Evolutionary conservation across 768 basidiomycete genomes (phyloP).

Genomic region (Agaricus bisporus): DNA sequence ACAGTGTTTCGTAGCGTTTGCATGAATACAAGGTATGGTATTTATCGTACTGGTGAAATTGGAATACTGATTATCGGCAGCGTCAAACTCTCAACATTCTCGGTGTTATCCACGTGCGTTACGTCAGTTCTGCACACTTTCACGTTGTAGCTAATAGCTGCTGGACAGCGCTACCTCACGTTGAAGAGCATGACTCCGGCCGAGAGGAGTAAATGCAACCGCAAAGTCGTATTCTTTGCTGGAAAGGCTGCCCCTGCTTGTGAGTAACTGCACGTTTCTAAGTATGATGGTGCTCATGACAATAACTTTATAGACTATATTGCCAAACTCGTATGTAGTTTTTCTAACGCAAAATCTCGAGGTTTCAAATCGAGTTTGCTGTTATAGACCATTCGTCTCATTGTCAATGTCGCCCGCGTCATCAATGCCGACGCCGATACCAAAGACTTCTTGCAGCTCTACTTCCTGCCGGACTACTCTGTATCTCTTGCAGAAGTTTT

Average conservation of each 20-base stretch:
- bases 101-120: constrained; percentile 74
- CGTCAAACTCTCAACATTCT: constrained; percentile 95
- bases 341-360: constrained; percentile 7
- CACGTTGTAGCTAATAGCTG: background rate
- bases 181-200: constrained; percentile 75
- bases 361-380: background rate
- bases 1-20: constrained; percentile 51
- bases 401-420: constrained; percentile 80
- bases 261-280: constrained; percentile 28
- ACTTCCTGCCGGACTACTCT: constrained; percentile 96
- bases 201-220: constrained; percentile 77
- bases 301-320: constrained; percentile 58
- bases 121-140: background rate
- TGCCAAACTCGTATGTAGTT: constrained; percentile 65
- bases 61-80: constrained; percentile 23
- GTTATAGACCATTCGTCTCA: constrained; percentile 78
- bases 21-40: constrained; percentile 82
- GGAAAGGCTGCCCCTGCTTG: constrained; percentile 96
- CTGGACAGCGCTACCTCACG: constrained; percentile 63
- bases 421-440: constrained; percentile 87
- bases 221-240: constrained; percentile 93
- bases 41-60: background rate
- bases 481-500: constrained; percentile 79
- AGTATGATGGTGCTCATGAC: constrained; percentile 8
- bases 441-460: constrained; percentile 77